Base-by-base conservation (phyloP, 2,329 filamentous ascomycete species). In the Fusarium cyanostomum region DNA sequence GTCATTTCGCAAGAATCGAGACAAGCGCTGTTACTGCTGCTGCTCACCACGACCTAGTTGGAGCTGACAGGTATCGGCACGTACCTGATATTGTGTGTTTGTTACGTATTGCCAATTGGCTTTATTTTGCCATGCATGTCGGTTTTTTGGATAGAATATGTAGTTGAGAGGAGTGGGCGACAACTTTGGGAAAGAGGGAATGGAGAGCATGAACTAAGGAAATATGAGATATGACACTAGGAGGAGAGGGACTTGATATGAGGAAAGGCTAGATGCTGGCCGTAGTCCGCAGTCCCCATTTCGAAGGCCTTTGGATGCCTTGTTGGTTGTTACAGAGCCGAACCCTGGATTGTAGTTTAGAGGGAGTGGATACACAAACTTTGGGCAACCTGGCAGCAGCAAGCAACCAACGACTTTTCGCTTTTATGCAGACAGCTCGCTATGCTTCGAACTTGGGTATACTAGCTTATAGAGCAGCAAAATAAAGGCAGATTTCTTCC, bases 1-100 rank as follows among this genome's bases (percentile, higher is more conserved):
- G 69, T 52, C 65, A 68, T 67, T 51, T 34, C 30, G 27, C 26
- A 33, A 44, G 30, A 21, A 27, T 34, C 39, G 38, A 37, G 21
- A 16, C 38, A 57, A 39, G 46, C 38, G 33, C 30, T 48, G 26
- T 35, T 26, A 39, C 37, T 21, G 33, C 30, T 48, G 26, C 31
- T 26, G 44, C 37, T 21, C 35, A 45, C 41, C 42, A n/a, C 31
- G 13, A 37, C 10, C 26, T 31, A 18, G 26, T 21, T 33, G 34
- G 34, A 56, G 44, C 50, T 64, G 56, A 52, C 45, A 16, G 30
- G 35, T 41, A 26, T 33, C 5, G 16, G 9, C 31, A 27, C 18
- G 21, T 45, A 24, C 18, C n/a, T n/a, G n/a, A n/a, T n/a, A n/a
- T n/a, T 46, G 46, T 53, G 54, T 41, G 41, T 35, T 27, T 31